Percentiles rank a stretch among this genome's conserved stretches.
Evolutionary conservation across 2,329 filamentous ascomycete genomes (phyloP).

Genomic region (Colletotrichum liaoningense): DNA sequence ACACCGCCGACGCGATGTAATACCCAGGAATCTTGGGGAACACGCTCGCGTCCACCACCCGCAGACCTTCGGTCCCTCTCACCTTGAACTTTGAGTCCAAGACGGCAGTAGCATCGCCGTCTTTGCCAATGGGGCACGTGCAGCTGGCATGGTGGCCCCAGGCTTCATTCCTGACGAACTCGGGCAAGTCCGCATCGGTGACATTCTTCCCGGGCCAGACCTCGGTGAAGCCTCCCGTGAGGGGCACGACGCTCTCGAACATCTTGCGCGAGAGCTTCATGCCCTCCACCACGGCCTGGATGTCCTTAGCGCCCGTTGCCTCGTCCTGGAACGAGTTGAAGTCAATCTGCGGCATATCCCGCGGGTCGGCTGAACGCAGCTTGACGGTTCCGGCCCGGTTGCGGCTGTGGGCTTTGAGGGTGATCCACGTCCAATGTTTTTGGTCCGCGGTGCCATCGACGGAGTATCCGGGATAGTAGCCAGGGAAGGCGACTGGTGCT

Average conservation of each 20-base stretch:
- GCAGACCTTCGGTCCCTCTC: slow-evolving; percentile 61
- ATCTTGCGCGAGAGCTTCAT: slow-evolving; percentile 55
- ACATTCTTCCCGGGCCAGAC: slow-evolving; percentile 51
- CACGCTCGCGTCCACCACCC: slow-evolving; percentile 70
- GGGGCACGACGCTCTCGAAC: slow-evolving; percentile 38
- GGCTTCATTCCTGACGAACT: slow-evolving; percentile 60
- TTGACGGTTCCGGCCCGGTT: slow-evolving; percentile 68
- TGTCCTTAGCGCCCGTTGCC: slow-evolving; percentile 47
- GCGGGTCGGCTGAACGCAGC: slow-evolving; percentile 67
- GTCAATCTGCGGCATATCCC: slow-evolving; percentile 68
- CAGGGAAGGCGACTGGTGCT: slow-evolving; percentile 42
- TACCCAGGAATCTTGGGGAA: slow-evolving; percentile 63
- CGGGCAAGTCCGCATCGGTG: slow-evolving; percentile 55
- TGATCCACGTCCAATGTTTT: slow-evolving; percentile 52
- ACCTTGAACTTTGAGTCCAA: slow-evolving; percentile 67
- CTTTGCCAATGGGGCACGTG: slow-evolving; percentile 65
- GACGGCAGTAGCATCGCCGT: slow-evolving; percentile 63
- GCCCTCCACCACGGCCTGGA: slow-evolving; percentile 61
- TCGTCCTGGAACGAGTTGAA: slow-evolving; percentile 64
- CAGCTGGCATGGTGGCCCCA: slow-evolving; percentile 70
- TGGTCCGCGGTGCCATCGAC: slow-evolving; percentile 43
- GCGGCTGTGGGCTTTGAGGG: slow-evolving; percentile 69
- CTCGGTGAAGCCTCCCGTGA: slow-evolving; percentile 43
- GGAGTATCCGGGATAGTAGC: slow-evolving; percentile 44
- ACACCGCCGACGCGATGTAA: slow-evolving; percentile 60